Conservation (phyloP, 208 protist genomes). For the Dictyostelium gargantuum region DNA sequence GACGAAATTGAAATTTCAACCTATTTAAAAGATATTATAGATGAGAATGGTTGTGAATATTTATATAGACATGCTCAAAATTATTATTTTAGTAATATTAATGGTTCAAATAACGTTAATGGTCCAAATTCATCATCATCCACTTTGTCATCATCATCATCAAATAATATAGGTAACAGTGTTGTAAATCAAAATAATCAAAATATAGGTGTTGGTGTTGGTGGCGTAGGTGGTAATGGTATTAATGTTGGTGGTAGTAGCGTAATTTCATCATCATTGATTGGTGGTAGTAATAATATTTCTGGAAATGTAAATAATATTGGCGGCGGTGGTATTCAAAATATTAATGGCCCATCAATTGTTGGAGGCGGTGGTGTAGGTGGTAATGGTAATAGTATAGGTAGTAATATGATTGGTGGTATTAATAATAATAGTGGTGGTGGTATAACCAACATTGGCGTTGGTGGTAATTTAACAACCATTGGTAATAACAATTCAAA, state of each 20-base stretch:
- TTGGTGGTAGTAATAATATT: background rate
- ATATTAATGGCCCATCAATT: background rate
- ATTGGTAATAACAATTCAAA: too few species aligned
- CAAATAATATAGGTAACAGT: background rate
- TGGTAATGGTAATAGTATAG: background rate
- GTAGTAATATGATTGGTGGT: background rate
- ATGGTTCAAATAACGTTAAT: background rate
- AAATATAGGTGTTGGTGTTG: background rate
- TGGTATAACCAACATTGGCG: too few species aligned
- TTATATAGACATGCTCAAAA: conserved; percentile 51
- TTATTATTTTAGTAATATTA: background rate
- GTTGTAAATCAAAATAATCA: background rate
- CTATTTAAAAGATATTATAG: conserved; percentile 48
- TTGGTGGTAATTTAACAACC: background rate
- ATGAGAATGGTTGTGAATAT: conserved; percentile 54
- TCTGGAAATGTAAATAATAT: background rate
- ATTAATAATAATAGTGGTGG: background rate
- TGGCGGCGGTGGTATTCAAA: too few species aligned
- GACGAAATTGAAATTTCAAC: background rate
- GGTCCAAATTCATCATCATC: background rate
- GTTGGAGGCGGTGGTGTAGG: background rate
- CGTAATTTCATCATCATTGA: too few species aligned
- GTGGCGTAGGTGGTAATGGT: background rate
- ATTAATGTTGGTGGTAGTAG: too few species aligned
- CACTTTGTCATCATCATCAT: background rate